Conservation (phyloP, 208 protist genomes). For the Crithidia expoeki region DNA sequence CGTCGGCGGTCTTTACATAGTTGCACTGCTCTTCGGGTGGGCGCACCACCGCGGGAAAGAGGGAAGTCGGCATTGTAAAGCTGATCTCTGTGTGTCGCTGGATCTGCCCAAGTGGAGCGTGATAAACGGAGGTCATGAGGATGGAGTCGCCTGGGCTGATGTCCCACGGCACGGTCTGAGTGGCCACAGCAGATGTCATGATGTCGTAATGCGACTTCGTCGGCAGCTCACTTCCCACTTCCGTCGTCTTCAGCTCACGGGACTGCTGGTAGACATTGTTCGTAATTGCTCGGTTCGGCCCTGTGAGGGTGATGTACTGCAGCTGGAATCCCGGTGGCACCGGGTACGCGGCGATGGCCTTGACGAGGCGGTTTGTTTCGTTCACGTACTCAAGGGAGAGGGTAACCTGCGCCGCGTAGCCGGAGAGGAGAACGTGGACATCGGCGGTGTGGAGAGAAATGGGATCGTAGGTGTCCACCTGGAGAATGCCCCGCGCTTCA, state of each 20-base stretch:
- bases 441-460: slow-evolving; percentile 63
- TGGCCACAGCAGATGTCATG: slow-evolving; percentile 40
- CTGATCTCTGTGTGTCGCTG: slow-evolving; percentile 32
- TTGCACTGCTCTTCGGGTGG: slow-evolving; percentile 41
- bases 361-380: slow-evolving; percentile 57
- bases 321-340: slow-evolving; percentile 60
- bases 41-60: slow-evolving; percentile 50
- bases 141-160: slow-evolving; percentile 53
- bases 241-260: slow-evolving; percentile 9
- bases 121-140: slow-evolving; percentile 52
- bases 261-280: slow-evolving; percentile 14
- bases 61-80: slow-evolving; percentile 49
- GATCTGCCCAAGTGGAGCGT: slow-evolving; percentile 43
- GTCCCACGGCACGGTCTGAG: slow-evolving; percentile 68
- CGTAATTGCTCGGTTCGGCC: slow-evolving; percentile 13
- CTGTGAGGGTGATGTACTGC: slow-evolving; percentile 31
- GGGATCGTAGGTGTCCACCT: slow-evolving; percentile 46
- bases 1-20: slow-evolving; percentile 51
- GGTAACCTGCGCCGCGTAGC: slow-evolving; percentile 60
- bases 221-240: slow-evolving; percentile 22
- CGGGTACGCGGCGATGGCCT: slow-evolving; percentile 60
- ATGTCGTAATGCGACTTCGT: slow-evolving; percentile 30
- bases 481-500: slow-evolving; percentile 50
- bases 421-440: slow-evolving; percentile 49
- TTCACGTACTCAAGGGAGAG: slow-evolving; percentile 75